Evolutionary conservation across 2,329 filamentous ascomycete genomes (phyloP).

Genomic region (Stromatinia cepivora): DNA sequence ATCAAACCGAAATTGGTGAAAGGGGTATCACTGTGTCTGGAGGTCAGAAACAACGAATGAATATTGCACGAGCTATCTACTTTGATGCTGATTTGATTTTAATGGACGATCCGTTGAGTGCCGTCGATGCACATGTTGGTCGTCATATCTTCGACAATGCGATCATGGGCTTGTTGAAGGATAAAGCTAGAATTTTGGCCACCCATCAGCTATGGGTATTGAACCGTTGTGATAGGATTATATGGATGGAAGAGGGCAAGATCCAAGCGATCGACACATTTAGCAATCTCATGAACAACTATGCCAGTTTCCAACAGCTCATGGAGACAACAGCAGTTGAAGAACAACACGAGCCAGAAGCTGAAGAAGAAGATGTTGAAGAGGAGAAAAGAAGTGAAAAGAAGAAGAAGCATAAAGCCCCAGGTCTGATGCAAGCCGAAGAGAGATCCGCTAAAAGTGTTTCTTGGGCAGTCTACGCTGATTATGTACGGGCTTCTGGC

Average conservation of each 20-base stretch:
- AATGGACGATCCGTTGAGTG: conserved; percentile 69
- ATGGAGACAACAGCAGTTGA: conserved; percentile 83
- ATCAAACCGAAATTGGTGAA: conserved; percentile 91
- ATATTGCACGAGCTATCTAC: conserved; percentile 82
- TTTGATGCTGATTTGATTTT: conserved; percentile 67
- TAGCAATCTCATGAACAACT: conserved; percentile 77
- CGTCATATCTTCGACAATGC: conserved; percentile 88
- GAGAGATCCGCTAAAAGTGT: conserved; percentile 64
- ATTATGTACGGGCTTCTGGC: conserved; percentile 64
- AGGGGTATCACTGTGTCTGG: conserved; percentile 93
- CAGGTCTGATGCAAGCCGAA: conserved; percentile 70
- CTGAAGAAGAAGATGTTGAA: conserved; percentile 50
- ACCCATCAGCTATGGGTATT: conserved; percentile 96
- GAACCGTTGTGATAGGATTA: conserved; percentile 83
- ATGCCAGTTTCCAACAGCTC: conserved; percentile 73
- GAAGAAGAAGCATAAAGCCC: conserved; percentile 53
- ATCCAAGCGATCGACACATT: conserved; percentile 88
- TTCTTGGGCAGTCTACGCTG: conserved; percentile 61
- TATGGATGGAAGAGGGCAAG: conserved; percentile 86
- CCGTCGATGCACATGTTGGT: conserved; percentile 69
- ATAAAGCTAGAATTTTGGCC: conserved; percentile 88
- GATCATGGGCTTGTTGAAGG: conserved; percentile 81
- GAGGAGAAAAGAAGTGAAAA: conserved; percentile 46
- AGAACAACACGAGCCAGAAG: conserved; percentile 56
- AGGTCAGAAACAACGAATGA: conserved; percentile 91